Conservation (phyloP, 2,329 filamentous ascomycete species). For the Phialocephala subalpina region DNA sequence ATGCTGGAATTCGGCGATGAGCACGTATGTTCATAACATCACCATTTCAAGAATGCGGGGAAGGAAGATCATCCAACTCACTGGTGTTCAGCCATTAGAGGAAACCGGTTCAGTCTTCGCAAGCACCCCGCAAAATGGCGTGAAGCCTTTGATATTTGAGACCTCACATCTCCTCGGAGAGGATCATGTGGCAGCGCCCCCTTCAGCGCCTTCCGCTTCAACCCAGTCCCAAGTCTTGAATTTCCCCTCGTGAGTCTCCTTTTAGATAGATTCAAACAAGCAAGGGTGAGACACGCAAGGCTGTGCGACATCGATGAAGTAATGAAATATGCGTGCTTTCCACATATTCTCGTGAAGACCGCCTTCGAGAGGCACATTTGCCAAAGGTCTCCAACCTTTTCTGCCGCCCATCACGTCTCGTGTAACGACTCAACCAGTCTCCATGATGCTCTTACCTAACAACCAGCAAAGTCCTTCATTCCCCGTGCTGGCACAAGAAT, state of each 20-base stretch:
- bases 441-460: slow-evolving; percentile 3
- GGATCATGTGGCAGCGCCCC: slow-evolving; percentile 27
- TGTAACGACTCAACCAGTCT: background rate
- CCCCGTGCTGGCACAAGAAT: background rate
- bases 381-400: background rate
- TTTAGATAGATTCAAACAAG: background rate
- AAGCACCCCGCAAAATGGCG: slow-evolving; percentile 32
- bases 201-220: background rate
- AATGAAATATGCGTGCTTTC: slow-evolving; percentile 21
- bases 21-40: background rate
- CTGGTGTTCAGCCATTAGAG: background rate
- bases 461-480: slow-evolving; percentile 4
- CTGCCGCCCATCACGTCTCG: background rate
- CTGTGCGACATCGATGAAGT: slow-evolving; percentile 27
- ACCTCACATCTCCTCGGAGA: slow-evolving; percentile 36
- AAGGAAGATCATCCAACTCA: slow-evolving; percentile 5
- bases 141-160: slow-evolving; percentile 27
- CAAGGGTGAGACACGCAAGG: slow-evolving; percentile 1
- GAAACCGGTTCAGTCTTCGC: background rate
- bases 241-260: slow-evolving; percentile 2
- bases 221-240: background rate
- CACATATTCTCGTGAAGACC: slow-evolving; percentile 2
- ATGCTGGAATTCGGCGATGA: background rate
- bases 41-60: slow-evolving; percentile 4
- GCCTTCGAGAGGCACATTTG: background rate